These are phyloP conservation scores for Trichoderma koningii DNA, from an alignment of 2,329 filamentous ascomycete genomes.

Conservation along the genomic window DNA sequence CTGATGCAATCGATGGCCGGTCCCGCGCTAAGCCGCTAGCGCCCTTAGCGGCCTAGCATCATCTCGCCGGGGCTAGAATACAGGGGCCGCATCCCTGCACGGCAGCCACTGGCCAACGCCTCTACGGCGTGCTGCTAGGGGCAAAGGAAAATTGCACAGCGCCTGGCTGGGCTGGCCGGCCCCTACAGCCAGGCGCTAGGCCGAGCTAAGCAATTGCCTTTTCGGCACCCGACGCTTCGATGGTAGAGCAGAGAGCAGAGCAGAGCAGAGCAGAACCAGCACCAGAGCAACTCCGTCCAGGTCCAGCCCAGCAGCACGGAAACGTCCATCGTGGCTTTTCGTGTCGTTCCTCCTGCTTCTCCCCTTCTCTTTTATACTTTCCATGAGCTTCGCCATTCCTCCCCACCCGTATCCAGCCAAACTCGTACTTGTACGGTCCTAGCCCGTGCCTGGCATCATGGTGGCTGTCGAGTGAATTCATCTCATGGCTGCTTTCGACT, in stretches of 20 bases:
- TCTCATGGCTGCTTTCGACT: slow-evolving; percentile 26
- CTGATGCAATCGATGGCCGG: slow-evolving; percentile 4
- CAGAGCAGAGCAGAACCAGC: no score
- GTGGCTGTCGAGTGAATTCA: slow-evolving; percentile 16
- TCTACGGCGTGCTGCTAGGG: slow-evolving; percentile 16
- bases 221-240: slow-evolving; percentile 19
- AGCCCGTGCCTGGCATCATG: neutral
- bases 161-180: neutral
- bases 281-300: no score
- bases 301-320: slow-evolving; percentile 4
- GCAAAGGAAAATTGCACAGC: slow-evolving; percentile 21
- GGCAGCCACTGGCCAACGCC: slow-evolving; percentile 13
- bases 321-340: slow-evolving; percentile 9
- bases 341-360: slow-evolving; percentile 9
- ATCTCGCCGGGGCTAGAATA: slow-evolving; percentile 9
- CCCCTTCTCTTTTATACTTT: slow-evolving; percentile 20
- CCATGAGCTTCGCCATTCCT: neutral
- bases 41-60: neutral
- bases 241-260: neutral
- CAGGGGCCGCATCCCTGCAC: slow-evolving; percentile 23
- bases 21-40: neutral
- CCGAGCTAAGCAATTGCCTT: slow-evolving; percentile 25
- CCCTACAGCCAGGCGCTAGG: neutral
- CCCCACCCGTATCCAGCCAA: neutral
- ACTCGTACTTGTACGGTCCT: no score